phyloP scores from a whole-genome alignment of 2,329 filamentous ascomycete genomes.

The Penicillium sp. region DNA sequence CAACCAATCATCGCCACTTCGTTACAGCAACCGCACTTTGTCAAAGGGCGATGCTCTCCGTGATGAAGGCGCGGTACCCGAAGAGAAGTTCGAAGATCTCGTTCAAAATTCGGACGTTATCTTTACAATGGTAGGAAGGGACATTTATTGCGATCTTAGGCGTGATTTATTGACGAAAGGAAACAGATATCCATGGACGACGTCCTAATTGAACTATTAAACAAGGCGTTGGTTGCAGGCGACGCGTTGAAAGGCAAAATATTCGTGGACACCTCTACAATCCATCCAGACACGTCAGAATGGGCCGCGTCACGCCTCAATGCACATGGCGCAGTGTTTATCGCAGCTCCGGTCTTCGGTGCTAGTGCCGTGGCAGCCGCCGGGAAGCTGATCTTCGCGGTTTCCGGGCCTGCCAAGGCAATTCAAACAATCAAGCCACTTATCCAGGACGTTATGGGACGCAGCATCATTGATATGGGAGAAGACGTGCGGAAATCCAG shows the following conservation, averaged over 20 bases:
- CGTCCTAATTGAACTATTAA: conserved; percentile 38
- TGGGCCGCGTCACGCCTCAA: conserved; percentile 31
- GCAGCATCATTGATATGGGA: conserved; percentile 45
- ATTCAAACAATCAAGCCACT: conserved; percentile 42
- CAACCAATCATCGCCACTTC: conserved; percentile 28
- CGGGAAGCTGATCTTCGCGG: conserved; percentile 50
- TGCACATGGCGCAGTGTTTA: conserved; percentile 37
- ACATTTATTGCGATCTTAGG: background rate
- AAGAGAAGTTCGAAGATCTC: conserved; percentile 1
- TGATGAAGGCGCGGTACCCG: background rate
- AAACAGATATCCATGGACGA: conserved; percentile 47
- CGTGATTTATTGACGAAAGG: background rate
- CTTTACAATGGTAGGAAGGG: conserved; percentile 36
- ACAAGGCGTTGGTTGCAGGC: conserved; percentile 17
- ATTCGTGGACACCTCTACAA: conserved; percentile 54
- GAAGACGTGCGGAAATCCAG: conserved; percentile 47
- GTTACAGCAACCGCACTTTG: conserved; percentile 52
- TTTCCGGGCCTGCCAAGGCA: conserved; percentile 45
- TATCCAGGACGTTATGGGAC: conserved; percentile 40
- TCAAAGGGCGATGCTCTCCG: conserved; percentile 43
- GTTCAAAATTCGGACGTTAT: conserved; percentile 36
- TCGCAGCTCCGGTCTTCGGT: conserved; percentile 55
- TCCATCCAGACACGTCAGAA: conserved; percentile 49
- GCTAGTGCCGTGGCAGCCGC: conserved; percentile 52
- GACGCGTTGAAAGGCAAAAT: conserved; percentile 41